These are phyloP conservation scores for Colletotrichum shisoi DNA, from an alignment of 2,329 filamentous ascomycete genomes.

Conservation along the genomic window DNA sequence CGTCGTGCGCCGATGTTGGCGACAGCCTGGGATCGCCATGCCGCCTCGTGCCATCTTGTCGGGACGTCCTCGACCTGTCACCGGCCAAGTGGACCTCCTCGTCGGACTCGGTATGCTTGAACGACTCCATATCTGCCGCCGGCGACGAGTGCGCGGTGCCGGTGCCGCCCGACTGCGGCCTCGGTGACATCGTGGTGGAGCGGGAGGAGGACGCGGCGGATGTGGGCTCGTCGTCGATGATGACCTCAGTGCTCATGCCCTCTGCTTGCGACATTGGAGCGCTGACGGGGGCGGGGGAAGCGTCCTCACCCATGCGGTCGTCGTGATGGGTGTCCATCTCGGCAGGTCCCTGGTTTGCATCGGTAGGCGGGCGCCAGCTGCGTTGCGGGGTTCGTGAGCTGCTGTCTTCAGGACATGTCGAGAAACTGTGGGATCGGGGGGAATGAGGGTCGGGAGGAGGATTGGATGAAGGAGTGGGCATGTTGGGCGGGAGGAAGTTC, in stretches of 20 bases:
- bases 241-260: constrained; percentile 38
- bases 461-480: constrained; percentile 59
- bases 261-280: constrained; percentile 29
- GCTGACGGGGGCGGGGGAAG: constrained; percentile 43
- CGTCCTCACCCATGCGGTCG: constrained; percentile 42
- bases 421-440: constrained; percentile 51
- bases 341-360: constrained; percentile 25
- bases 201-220: constrained; percentile 49
- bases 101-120: constrained; percentile 54
- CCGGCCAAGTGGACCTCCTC: constrained; percentile 44
- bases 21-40: constrained; percentile 11
- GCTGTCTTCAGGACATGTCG: constrained; percentile 56
- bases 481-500: constrained; percentile 43
- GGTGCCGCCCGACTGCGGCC: constrained; percentile 49
- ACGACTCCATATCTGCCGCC: constrained; percentile 45
- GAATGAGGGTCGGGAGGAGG: constrained; percentile 51
- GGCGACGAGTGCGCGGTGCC: constrained; percentile 49
- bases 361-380: constrained; percentile 37
- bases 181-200: constrained; percentile 56
- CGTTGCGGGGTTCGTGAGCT: constrained; percentile 37
- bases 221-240: constrained; percentile 40
- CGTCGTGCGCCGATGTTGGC: constrained; percentile 17
- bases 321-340: constrained; percentile 45
- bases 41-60: constrained; percentile 14
- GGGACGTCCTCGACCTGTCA: constrained; percentile 18